A percentile compares a stretch with the other conserved stretches of the same genome.
phyloP scores from a whole-genome alignment of 805 yeast species.

The Candida broadrunensis region DNA sequence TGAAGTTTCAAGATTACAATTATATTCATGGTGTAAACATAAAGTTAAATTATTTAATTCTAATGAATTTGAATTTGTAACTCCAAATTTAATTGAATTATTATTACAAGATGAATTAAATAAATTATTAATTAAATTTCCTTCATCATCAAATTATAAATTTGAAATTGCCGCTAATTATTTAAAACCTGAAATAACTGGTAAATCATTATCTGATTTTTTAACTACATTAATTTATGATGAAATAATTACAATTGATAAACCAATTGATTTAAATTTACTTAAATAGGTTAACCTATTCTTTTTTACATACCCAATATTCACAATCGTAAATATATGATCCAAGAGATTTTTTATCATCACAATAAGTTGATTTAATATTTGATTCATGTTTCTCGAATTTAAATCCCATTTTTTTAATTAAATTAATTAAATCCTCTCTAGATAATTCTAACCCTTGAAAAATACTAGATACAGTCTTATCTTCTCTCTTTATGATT shows the following conservation, averaged over 20 bases:
- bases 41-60: conserved; percentile 12
- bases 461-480: conserved; percentile 27
- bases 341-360: conserved; percentile 50
- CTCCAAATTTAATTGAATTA: conserved; percentile 11
- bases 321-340: conserved; percentile 60
- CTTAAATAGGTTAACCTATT: conserved; percentile 3
- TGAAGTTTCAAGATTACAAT: conserved; percentile 18
- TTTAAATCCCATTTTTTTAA: conserved; percentile 49
- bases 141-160: conserved; percentile 6
- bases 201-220: conserved; percentile 14
- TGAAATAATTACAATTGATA: conserved; percentile 11
- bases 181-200: conserved; percentile 16
- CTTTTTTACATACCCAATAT: conserved; percentile 58
- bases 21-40: conserved; percentile 19
- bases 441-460: conserved; percentile 59
- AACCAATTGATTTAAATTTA: conserved; percentile 9
- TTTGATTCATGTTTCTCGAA: conserved; percentile 42
- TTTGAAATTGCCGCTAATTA: conserved; percentile 15
- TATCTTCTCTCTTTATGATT: conserved; percentile 13
- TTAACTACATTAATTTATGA: conserved; percentile 19
- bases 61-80: conserved; percentile 4
- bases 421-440: conserved; percentile 50
- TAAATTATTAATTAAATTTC: conserved; percentile 5
- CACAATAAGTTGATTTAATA: conserved; percentile 51
- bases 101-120: conserved; percentile 13